Conservation (phyloP, 306 rosid species). For the Prinsepia uniflora region DNA sequence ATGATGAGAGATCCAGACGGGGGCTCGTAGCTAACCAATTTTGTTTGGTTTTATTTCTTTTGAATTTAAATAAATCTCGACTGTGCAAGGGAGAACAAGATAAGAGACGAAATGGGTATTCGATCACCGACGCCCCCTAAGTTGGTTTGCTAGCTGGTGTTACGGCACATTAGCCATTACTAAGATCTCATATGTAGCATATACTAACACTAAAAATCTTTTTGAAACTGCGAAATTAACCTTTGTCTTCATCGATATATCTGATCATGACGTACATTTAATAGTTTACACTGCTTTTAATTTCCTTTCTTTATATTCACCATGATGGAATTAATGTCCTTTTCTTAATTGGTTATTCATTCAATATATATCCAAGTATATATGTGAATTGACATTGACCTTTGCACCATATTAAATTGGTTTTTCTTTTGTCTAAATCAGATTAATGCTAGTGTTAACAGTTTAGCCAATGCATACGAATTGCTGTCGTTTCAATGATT, state of each 20-base stretch:
- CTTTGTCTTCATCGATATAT: constrained; percentile 32
- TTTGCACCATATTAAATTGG: not conserved
- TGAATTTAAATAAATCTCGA: too few species aligned
- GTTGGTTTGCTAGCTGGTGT: not conserved
- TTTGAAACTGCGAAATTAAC: not conserved
- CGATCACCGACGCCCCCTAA: too few species aligned
- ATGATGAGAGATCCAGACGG: not conserved
- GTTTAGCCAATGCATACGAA: not conserved
- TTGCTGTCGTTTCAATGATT: not conserved
- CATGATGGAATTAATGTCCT: constrained; percentile 10
- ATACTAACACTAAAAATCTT: not conserved
- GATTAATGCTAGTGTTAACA: constrained; percentile 4
- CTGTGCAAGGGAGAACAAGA: too few species aligned
- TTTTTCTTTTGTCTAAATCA: constrained; percentile 14
- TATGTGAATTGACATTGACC: constrained; percentile 16
- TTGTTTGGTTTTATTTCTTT: too few species aligned
- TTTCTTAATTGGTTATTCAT: not conserved
- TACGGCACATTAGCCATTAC: constrained; percentile 8
- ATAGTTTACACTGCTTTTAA: not conserved
- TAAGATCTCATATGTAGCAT: not conserved
- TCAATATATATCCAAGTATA: not conserved
- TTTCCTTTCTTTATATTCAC: constrained; percentile 3
- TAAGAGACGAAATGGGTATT: too few species aligned
- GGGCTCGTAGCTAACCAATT: not conserved
- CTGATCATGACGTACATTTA: too few species aligned